Conservation (phyloP, 495 filamentous ascomycete genomes). For the Margaritispora aquatica region DNA sequence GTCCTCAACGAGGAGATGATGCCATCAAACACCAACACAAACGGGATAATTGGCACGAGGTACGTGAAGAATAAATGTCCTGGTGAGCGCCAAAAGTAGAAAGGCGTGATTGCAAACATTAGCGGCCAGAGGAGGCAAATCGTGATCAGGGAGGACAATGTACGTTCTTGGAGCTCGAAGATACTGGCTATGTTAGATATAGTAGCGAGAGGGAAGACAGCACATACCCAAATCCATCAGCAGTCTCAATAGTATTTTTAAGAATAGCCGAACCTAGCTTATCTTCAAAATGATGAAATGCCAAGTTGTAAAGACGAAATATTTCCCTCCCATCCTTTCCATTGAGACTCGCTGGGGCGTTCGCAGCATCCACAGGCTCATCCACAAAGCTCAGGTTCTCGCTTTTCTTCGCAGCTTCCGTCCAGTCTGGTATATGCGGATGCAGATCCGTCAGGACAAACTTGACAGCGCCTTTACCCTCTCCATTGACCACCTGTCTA, state of each 20-base stretch:
- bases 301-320: conserved; percentile 64
- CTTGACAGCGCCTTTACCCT: conserved; percentile 33
- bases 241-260: conserved; percentile 52
- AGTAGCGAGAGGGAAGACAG: background rate
- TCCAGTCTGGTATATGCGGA: conserved; percentile 60
- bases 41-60: conserved; percentile 55
- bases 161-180: conserved; percentile 65
- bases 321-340: conserved; percentile 31
- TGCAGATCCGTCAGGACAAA: conserved; percentile 68
- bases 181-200: conserved; percentile 38
- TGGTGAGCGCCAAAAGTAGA: conserved; percentile 54
- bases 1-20: conserved; percentile 57
- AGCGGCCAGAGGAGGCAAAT: conserved; percentile 48
- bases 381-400: conserved; percentile 49
- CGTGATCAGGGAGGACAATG: conserved; percentile 43
- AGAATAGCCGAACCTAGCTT: conserved; percentile 49
- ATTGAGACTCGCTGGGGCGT: conserved; percentile 39
- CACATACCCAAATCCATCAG: conserved; percentile 56
- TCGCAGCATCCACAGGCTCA: conserved; percentile 54
- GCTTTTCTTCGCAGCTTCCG: conserved; percentile 38
- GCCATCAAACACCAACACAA: conserved; percentile 61
- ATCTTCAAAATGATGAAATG: conserved; percentile 75
- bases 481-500: background rate
- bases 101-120: conserved; percentile 48
- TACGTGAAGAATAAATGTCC: conserved; percentile 58